Evolutionary conservation across 1,284 basidiomycete species (phyloP).

Genomic region (Naganishia cerealis): DNA sequence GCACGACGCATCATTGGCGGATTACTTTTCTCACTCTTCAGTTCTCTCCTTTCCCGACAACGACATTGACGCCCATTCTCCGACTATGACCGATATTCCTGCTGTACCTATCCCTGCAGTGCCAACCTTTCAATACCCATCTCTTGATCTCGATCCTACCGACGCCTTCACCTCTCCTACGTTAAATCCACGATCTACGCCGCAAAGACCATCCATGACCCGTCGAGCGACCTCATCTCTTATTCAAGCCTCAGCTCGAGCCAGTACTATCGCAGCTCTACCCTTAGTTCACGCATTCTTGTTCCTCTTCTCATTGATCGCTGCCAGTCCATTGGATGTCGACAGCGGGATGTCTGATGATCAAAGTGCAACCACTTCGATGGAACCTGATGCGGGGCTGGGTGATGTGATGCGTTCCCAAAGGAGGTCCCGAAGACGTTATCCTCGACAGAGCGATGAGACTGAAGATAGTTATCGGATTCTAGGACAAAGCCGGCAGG

Average conservation of each 20-base stretch:
- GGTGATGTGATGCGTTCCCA: slow-evolving; percentile 18
- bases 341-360: not conserved
- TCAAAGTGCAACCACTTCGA: not conserved
- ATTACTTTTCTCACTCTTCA: slow-evolving; percentile 3
- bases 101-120: slow-evolving; percentile 1
- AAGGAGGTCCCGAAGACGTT: slow-evolving; percentile 6
- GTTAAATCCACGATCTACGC: not conserved
- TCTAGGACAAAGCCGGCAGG: not conserved
- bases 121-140: slow-evolving; percentile 21
- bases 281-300: slow-evolving; percentile 21
- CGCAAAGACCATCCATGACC: slow-evolving; percentile 23
- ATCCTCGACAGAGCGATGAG: slow-evolving; percentile 12
- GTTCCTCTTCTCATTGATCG: slow-evolving; percentile 22
- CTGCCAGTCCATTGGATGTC: not conserved
- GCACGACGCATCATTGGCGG: slow-evolving; percentile 1
- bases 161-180: not conserved
- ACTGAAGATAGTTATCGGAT: not conserved
- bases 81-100: slow-evolving; percentile 5
- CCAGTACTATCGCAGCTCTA: slow-evolving; percentile 14
- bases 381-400: slow-evolving; percentile 21
- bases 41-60: slow-evolving; percentile 4
- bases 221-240: slow-evolving; percentile 25
- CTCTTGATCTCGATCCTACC: slow-evolving; percentile 20
- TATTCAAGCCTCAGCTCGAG: slow-evolving; percentile 25
- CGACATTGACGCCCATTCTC: slow-evolving; percentile 13